Evolutionary conservation across 768 basidiomycete species (phyloP), one percentile per base, ranked within the genome.

Genomic region (Cystofilobasidium capitatum): DNA sequence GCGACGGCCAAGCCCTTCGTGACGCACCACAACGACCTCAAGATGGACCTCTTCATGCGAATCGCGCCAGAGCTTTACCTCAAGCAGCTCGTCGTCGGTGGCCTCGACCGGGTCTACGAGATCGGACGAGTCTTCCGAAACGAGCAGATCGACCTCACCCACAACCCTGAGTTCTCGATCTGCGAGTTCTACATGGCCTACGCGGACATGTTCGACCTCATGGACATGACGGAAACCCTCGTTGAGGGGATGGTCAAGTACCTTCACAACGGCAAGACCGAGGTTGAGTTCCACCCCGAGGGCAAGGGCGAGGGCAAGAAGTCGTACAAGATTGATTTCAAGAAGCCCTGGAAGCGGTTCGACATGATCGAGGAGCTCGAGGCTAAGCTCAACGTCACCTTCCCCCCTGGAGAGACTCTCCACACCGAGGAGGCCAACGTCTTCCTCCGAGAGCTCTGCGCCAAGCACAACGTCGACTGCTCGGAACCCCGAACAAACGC

Each of bases 151-250:
- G 96, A 99, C 79, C 80, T 99, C 71, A 99, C 96, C 22, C 96
- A 99, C 78, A 99, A 99, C 79, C 96, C 96, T 72, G 96, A 99
- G 77, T 97, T 97, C 80, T 89, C 91, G 7, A 94, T 97, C 79
- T 98, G 94, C 83, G 94, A 99, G 80, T 98, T 99, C 79, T 99
- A 98, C 76, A 98, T 99, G 94, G 94, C 96, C 36, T 98, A 97
- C 73, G 96, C 96, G 67, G 96, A 98, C 77, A 93, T 94, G 92
- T 88, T 90, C 80, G 96, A 98, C 75, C 67, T 98, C 66, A 97
- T 99, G 94, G 96, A 97, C 47, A 82, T 98, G 66, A 99, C 96
- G 20, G 96, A 99, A 78, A 79, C 80, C 49, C 81, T 99, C 80
- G 76, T 98, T 22, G 89, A 92, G 74, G 90, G 92, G 10, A 79